Conservation (phyloP, 306 rosid genomes). For the Sesbania bispinosa region DNA sequence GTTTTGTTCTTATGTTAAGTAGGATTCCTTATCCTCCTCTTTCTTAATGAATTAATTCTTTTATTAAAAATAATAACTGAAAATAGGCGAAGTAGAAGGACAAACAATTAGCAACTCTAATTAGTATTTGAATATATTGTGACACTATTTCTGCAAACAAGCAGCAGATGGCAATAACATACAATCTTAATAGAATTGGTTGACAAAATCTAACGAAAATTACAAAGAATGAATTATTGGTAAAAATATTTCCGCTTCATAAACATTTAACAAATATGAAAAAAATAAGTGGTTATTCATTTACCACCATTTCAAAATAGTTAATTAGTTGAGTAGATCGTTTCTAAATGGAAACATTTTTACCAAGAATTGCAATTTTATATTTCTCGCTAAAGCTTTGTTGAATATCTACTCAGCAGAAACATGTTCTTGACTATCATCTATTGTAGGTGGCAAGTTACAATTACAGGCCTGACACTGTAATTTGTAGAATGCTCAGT, state of each 20-base stretch:
- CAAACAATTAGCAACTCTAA: background rate
- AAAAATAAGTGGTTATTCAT: background rate
- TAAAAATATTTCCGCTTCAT: background rate
- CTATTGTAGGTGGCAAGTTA: background rate
- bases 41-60: background rate
- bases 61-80: background rate
- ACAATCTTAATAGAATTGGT: background rate
- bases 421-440: background rate
- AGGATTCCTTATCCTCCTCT: background rate
- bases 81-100: background rate
- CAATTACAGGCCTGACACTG: background rate
- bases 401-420: background rate
- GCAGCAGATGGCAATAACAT: background rate
- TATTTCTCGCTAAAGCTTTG: background rate
- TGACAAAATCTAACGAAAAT: background rate
- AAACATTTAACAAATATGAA: background rate
- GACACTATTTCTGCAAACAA: background rate
- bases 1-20: background rate
- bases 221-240: background rate
- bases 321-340: background rate
- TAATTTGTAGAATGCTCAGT: constrained; percentile 10
- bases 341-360: background rate
- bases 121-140: background rate
- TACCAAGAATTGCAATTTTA: background rate
- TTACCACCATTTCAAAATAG: background rate